Evolutionary conservation across 768 basidiomycete genomes (phyloP), one percentile per base, ranked within the genome.

Genomic region (Termitomyces sp.): DNA sequence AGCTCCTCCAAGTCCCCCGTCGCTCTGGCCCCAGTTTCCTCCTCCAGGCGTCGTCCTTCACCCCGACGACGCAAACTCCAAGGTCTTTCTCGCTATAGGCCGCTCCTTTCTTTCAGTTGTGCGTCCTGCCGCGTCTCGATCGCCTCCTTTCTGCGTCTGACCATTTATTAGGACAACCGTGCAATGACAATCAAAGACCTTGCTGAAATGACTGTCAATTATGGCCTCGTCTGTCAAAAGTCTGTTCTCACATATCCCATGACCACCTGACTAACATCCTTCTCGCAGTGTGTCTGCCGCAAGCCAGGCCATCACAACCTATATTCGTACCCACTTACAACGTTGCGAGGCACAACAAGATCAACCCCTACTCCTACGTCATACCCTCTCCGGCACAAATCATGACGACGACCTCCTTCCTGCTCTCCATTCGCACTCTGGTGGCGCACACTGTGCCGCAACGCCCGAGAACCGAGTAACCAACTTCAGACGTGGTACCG

Each of bases 111-210:
- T 90, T 69, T 86, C 89, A 38, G 86, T 92, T 60, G 89, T 90
- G 68, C 67, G 88, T 78, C 31, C 40, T 43, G 45, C 66, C 56
- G 42, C 60, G 66, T 65, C 56, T 63, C 45, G 60, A 68, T 64
- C 68, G 56, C 66, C 61, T 20, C 56, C 43, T 62, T 64, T 57
- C 20, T 52, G 49, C 60, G 49, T 60, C 65, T 67, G 55, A 63
- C 56, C 49, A 37, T 62, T 43, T 11, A 46, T 25, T 59, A 91
- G 88, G 84, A 88, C 69, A 92, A 92, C 73, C 85, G 88, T 53
- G 90, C 90, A 51, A 89, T 91, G 86, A 92, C 90, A 46, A 88
- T 92, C 76, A 92, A 92, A 72, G 90, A 92, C 76, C 84, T 92
- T 57, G 86, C 91, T 37, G 88, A 91, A 66, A 83, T 86, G 76